Conservation (phyloP, 169 alveolate species). For the Cyclospora cayetanensis region DNA sequence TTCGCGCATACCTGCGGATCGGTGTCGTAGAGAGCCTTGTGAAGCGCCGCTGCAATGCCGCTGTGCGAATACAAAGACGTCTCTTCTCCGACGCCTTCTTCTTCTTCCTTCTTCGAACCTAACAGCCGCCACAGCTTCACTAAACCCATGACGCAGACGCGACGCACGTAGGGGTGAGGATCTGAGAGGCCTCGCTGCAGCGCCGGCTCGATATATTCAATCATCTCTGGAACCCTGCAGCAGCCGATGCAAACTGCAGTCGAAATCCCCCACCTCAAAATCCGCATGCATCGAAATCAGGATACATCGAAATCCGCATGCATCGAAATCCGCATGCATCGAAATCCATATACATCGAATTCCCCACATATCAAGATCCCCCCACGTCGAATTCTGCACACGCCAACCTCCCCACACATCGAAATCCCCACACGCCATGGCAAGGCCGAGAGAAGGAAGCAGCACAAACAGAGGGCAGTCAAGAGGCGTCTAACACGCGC, state of each 20-base stretch:
- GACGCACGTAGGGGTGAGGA: slow-evolving; percentile 91
- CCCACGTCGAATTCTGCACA: no score
- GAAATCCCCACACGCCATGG: no score
- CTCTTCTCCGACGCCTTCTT: not conserved
- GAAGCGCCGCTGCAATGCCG: not conserved
- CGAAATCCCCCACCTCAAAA: not conserved
- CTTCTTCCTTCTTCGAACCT: not conserved
- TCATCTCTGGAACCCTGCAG: slow-evolving; percentile 66
- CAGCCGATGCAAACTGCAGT: not conserved
- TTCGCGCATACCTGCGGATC: not conserved
- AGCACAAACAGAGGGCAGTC: no score
- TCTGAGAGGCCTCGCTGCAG: slow-evolving; percentile 90
- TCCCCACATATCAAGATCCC: no score
- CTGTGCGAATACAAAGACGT: not conserved
- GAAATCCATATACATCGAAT: no score
- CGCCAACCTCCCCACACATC: no score
- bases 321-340: no score
- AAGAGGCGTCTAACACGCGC: no score
- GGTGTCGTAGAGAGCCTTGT: not conserved
- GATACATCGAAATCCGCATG: no score
- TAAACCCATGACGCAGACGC: slow-evolving; percentile 96
- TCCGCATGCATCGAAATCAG: no score
- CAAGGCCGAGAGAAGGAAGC: no score
- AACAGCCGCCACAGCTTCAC: slow-evolving; percentile 83
- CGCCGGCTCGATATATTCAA: slow-evolving; percentile 90